Conservation (phyloP, 2,329 filamentous ascomycete species). For the Trichoderma atroviride region DNA sequence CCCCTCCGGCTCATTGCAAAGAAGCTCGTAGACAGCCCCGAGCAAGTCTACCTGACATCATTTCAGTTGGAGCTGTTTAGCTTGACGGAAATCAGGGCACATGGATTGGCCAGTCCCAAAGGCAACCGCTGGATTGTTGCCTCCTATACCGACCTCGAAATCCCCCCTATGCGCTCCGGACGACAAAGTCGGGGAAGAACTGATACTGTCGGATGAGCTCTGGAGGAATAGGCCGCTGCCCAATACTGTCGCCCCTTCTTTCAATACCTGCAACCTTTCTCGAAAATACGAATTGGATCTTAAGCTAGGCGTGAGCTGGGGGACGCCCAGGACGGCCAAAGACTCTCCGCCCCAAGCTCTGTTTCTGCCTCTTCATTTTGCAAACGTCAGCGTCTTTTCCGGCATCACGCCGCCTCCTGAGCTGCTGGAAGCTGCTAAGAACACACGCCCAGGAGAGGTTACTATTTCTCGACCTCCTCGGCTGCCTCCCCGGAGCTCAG, state of each 20-base stretch:
- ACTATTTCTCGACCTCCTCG: constrained; percentile 39
- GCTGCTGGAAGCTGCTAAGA: constrained; percentile 64
- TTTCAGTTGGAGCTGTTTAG: constrained; percentile 82
- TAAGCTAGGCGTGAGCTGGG: constrained; percentile 76
- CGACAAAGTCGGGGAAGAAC: constrained; percentile 65
- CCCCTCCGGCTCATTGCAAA: constrained; percentile 80
- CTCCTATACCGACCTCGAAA: constrained; percentile 69
- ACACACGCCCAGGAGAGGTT: constrained; percentile 44
- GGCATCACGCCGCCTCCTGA: constrained; percentile 81
- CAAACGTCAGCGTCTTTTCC: constrained; percentile 76
- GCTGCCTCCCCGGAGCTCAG: constrained; percentile 42
- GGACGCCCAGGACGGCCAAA: constrained; percentile 50
- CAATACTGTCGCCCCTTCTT: constrained; percentile 83
- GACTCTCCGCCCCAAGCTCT: constrained; percentile 65
- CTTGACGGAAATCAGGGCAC: constrained; percentile 76
- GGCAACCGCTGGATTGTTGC: constrained; percentile 74
- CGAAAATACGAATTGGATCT: constrained; percentile 84
- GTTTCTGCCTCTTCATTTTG: constrained; percentile 76
- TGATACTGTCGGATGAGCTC: constrained; percentile 67
- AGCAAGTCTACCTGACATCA: constrained; percentile 73
- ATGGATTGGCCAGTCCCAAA: constrained; percentile 72
- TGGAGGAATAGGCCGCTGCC: constrained; percentile 77
- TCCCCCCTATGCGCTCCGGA: constrained; percentile 63
- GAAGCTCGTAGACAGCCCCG: constrained; percentile 69
- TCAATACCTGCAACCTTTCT: constrained; percentile 84